Base-by-base conservation (phyloP, 2,329 filamentous ascomycete genomes). In the Thielaviopsis musarum region DNA sequence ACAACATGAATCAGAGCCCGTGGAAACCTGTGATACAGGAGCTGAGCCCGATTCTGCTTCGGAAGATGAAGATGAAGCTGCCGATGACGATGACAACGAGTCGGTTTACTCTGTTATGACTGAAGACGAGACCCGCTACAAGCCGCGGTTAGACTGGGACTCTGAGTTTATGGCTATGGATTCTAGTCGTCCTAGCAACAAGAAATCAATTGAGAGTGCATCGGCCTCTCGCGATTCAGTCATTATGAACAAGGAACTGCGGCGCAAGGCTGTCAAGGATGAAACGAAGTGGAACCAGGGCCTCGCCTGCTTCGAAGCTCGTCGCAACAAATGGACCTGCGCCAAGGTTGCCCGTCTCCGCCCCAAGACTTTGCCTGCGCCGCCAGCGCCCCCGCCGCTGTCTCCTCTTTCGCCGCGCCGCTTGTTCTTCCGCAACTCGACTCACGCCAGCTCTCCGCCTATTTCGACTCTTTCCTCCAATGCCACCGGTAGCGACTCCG, bases 311-410 rank as follows among this genome's bases (percentile, higher is more conserved):
- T 97, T 88, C 71, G 80, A 84, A 61, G 80, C 84, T 30, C 77
- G 88, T 61, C 79, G 91, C 55, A 83, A 95, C 71, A 83, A 82
- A 6, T 97, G 91, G 91, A 91, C 90, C 0, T 85, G 87, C 34
- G 91, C 89, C 34, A 79, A 79, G 63, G 77, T 74, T 12, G 79
- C 78, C 41, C 77, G 77, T 54, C 69, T 82, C 54, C 76, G 77
- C 60, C 72, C 74, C 49, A 79, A 77, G 64, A 15, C 51, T 4
- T 12, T 49, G 13, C 12, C 55, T 38, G 21, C 48, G 21, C 70
- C 74, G 5, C 61, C 64, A 13, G 67, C 65, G n/a, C 65, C 73
- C 0, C 54, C 45, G 17, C 67, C 71, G 1, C 61, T 71, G 13
- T 74, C 75, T 19, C 69, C 75, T 1, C 73, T 73, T 9, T 76